Conservation (phyloP, 108 stramenopile genomes). For the Aurantiochytrium sp. region DNA sequence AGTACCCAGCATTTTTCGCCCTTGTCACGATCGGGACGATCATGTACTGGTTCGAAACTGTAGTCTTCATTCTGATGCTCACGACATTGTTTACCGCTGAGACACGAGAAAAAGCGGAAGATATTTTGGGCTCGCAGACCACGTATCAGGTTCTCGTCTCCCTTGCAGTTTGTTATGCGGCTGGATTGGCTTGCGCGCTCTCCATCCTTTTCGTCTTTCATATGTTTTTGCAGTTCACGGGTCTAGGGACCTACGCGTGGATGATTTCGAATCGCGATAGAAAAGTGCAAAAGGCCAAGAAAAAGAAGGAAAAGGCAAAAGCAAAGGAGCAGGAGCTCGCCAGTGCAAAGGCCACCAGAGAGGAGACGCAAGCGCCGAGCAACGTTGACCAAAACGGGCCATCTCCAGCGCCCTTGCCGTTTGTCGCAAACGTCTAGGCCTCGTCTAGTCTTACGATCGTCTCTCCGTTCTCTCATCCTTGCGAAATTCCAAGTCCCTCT, state of each 20-base stretch:
- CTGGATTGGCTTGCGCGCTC: not conserved
- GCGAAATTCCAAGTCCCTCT: too few relatives aligned
- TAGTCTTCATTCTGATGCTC: not conserved
- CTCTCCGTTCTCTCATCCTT: too few relatives aligned
- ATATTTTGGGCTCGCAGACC: not conserved
- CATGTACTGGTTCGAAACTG: not conserved
- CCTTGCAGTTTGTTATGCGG: not conserved
- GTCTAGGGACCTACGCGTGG: not conserved
- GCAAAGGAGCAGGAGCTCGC: too few relatives aligned
- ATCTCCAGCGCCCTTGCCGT: too few relatives aligned
- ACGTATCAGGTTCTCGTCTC: not conserved
- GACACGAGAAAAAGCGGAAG: not conserved
- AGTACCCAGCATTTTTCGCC: constrained; percentile 2
- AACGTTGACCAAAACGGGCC: too few relatives aligned
- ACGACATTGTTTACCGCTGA: not conserved
- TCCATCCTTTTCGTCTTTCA: not conserved
- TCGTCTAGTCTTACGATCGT: too few relatives aligned
- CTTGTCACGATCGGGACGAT: not conserved
- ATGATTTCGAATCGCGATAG: not conserved
- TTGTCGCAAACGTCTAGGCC: too few relatives aligned
- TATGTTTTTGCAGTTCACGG: not conserved
- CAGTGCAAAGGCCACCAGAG: too few relatives aligned
- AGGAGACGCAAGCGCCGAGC: too few relatives aligned
- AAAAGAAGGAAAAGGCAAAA: too few relatives aligned
- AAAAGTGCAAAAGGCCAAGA: not conserved